A percentile compares a stretch with the other conserved stretches of the same genome.
Conservation (phyloP, 2,329 filamentous ascomycete genomes). For the Sclerotinia minor region DNA sequence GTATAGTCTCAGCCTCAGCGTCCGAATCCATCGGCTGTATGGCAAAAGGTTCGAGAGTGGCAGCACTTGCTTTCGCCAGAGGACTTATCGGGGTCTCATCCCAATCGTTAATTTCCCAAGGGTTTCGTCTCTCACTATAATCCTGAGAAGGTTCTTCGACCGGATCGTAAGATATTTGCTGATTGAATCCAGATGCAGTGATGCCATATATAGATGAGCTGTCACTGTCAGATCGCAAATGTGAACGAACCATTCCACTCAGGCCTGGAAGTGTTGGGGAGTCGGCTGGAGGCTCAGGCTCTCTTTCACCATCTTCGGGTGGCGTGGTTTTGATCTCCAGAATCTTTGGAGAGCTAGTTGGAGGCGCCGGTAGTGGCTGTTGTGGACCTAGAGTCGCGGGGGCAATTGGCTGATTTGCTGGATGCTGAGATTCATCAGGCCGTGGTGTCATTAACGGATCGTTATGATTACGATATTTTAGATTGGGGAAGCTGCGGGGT, state of each 20-base stretch:
- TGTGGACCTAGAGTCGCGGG: background rate
- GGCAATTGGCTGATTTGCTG: slow-evolving; percentile 30
- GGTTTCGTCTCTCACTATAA: slow-evolving; percentile 45
- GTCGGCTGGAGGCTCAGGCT: slow-evolving; percentile 47
- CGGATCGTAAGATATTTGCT: slow-evolving; percentile 44
- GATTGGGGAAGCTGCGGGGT: slow-evolving; percentile 33
- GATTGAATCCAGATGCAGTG: slow-evolving; percentile 46
- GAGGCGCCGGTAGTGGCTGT: slow-evolving; percentile 15
- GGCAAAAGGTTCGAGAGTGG: slow-evolving; percentile 26
- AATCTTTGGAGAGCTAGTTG: background rate
- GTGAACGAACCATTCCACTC: slow-evolving; percentile 79
- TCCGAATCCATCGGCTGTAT: slow-evolving; percentile 29
- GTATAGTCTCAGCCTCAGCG: slow-evolving; percentile 22
- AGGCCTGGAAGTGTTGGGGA: slow-evolving; percentile 79
- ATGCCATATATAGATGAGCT: slow-evolving; percentile 74
- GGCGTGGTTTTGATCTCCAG: slow-evolving; percentile 23
- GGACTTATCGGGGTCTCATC: slow-evolving; percentile 30
- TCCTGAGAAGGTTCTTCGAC: slow-evolving; percentile 39
- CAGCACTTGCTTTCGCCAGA: slow-evolving; percentile 26
- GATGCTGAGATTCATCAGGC: slow-evolving; percentile 39
- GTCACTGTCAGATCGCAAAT: slow-evolving; percentile 78
- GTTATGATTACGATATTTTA: slow-evolving; percentile 34
- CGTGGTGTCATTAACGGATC: slow-evolving; percentile 34
- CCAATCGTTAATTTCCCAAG: slow-evolving; percentile 47
- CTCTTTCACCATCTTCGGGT: slow-evolving; percentile 13